Percentiles rank a stretch among this genome's conserved stretches.
These are phyloP conservation scores for Erythrophleum ivorense DNA, from an alignment of 331 rosid genomes.

Conservation along the genomic window DNA sequence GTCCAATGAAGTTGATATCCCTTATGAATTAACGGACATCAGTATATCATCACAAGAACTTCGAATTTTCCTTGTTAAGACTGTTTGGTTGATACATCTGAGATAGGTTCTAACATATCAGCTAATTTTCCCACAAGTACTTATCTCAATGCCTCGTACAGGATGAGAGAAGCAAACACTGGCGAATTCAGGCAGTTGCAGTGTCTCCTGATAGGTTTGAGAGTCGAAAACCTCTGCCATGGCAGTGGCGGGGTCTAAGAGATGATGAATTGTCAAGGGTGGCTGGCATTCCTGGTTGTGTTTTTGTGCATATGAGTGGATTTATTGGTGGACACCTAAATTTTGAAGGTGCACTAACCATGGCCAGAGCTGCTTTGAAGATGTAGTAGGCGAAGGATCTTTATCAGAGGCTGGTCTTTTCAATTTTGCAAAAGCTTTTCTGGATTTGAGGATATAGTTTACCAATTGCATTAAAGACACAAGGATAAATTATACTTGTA, in stretches of 20 bases:
- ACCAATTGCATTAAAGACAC: conserved; percentile 22
- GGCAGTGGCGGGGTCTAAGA: conserved; percentile 85
- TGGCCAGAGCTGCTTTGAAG: conserved; percentile 85
- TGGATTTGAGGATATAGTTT: conserved; percentile 10
- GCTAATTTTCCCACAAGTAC: conserved; percentile 11
- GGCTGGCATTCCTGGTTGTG: conserved; percentile 74
- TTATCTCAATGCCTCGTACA: conserved; percentile 31
- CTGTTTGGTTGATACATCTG: not conserved
- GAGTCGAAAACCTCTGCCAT: conserved; percentile 78
- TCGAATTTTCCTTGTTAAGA: no score
- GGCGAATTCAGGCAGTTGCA: conserved; percentile 73
- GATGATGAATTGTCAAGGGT: conserved; percentile 78
- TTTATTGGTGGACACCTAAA: conserved; percentile 88
- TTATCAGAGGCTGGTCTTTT: not conserved
- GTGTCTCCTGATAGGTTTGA: conserved; percentile 68
- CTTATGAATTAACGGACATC: not conserved
- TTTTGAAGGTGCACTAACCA: conserved; percentile 83
- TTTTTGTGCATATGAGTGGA: conserved; percentile 93
- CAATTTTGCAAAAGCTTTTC: conserved; percentile 33
- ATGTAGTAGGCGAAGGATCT: conserved; percentile 41
- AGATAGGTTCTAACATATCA: not conserved
- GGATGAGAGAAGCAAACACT: conserved; percentile 68
- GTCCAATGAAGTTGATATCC: not conserved
- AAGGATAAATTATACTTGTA: not conserved
- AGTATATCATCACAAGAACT: not conserved